Evolutionary conservation across 192 early-diverging fungal genomes (phyloP).

Genomic region (Dispira simplex): DNA sequence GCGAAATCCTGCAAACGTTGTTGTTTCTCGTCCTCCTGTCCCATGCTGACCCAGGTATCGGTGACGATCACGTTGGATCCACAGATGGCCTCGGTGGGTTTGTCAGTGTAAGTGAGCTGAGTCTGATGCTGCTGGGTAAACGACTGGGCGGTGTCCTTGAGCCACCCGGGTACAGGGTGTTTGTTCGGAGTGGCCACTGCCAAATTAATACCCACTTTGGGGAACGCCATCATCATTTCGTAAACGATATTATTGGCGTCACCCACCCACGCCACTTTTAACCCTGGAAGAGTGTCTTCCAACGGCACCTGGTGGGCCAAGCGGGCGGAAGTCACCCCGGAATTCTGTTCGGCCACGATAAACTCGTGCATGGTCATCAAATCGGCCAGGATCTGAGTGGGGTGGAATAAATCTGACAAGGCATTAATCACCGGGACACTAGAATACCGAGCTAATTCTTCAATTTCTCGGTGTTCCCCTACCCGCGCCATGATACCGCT

Average conservation of each 20-base stretch:
- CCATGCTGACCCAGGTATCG: slow-evolving; percentile 99
- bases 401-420: slow-evolving; percentile 86
- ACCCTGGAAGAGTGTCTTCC: slow-evolving; percentile 35
- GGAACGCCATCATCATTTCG: slow-evolving; percentile 75
- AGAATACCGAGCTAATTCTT: slow-evolving; percentile 73
- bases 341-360: neutral
- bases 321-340: neutral
- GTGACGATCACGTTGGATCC: slow-evolving; percentile 86
- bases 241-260: slow-evolving; percentile 97
- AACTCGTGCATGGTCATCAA: slow-evolving; percentile 87
- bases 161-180: slow-evolving; percentile 55
- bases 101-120: slow-evolving; percentile 34
- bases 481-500: slow-evolving; percentile 92
- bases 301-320: slow-evolving; percentile 44
- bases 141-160: slow-evolving; percentile 46
- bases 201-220: slow-evolving; percentile 73
- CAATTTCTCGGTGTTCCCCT: slow-evolving; percentile 76
- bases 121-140: slow-evolving; percentile 40
- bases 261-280: slow-evolving; percentile 95
- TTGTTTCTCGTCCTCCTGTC: slow-evolving; percentile 84
- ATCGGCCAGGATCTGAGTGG: slow-evolving; percentile 94
- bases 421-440: slow-evolving; percentile 93
- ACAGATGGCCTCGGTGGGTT: slow-evolving; percentile 62
- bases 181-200: slow-evolving; percentile 71
- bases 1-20: slow-evolving; percentile 64